Evolutionary conservation across 768 basidiomycete genomes (phyloP), one percentile per base, ranked within the genome.

Genomic region (Auriscalpium vulgare): DNA sequence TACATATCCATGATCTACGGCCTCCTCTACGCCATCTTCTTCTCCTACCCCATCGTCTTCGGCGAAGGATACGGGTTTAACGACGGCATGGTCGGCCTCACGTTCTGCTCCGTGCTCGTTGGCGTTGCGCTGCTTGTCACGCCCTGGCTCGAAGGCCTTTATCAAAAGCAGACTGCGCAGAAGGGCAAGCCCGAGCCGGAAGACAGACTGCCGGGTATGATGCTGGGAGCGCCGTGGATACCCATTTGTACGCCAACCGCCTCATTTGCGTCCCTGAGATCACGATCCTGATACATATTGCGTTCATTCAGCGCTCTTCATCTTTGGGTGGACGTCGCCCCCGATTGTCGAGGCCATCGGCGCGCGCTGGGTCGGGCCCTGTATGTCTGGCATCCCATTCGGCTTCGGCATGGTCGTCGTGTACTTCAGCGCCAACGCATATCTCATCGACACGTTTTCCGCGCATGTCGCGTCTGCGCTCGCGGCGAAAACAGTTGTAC

Each of bases 361-460:
- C 38, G 72, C 68, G 8, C 65, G 69, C 56, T 72, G 71, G 71
- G 69, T 72, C 47, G 72, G 71, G 4, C 70, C 71, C 34, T 64
- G 64, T 36, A 63, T 61, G 19, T 63, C 71, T 9, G 73, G 73
- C 44, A 66, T 71, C 53, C 69, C 71, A 17, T 71, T 73, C 65
- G 72, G 71, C 29, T 71, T 71, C 43, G 70, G 68, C 49, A 69
- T 74, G 69, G 70, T 71, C 53, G 62, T 67, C 55, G 67, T 71
- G 57, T 73, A 72, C 65, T 72, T 71, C 66, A 68, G 69, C 23
- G 72, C 72, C 2, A 71, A 74, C 62, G 71, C 60, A 17, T 75
- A 63, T 58, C 75, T 75, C 64, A 72, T 88, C 53, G 81, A 88
- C 56, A 71, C 71, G 48, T 88, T 89, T 29, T 82, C 87, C 58